These are phyloP conservation scores for Marasmius oreades DNA, from an alignment of 1,284 basidiomycete species.

Conservation along the genomic window DNA sequence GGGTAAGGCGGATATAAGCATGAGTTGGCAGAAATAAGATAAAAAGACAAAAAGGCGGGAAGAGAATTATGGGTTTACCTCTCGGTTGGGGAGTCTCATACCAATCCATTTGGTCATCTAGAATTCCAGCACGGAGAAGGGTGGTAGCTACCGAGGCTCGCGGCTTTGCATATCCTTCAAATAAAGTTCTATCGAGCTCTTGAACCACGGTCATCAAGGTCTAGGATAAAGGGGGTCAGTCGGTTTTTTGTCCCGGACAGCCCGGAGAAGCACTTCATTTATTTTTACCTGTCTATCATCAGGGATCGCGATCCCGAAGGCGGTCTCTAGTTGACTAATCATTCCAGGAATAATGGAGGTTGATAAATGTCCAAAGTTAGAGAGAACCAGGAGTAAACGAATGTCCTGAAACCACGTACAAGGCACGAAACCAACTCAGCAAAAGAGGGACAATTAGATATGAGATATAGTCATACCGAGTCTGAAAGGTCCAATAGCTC, in stretches of 20 bases:
- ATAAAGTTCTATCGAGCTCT: constrained; percentile 84
- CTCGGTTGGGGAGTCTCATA: constrained; percentile 84
- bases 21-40: background rate
- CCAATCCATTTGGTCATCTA: constrained; percentile 86
- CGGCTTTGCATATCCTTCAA: constrained; percentile 83
- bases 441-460: background rate
- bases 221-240: constrained; percentile 36
- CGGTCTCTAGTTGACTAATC: constrained; percentile 76
- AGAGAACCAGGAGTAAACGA: constrained; percentile 85
- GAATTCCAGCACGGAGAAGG: constrained; percentile 77
- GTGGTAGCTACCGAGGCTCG: constrained; percentile 66
- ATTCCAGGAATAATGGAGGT: constrained; percentile 73
- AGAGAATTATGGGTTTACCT: constrained; percentile 43
- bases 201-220: constrained; percentile 76
- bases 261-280: constrained; percentile 5
- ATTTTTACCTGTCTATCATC: constrained; percentile 65
- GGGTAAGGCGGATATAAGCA: constrained; percentile 7
- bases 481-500: constrained; percentile 60
- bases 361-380: constrained; percentile 83
- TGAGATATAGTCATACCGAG: constrained; percentile 40
- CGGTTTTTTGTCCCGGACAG: constrained; percentile 1
- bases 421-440: background rate
- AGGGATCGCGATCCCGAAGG: constrained; percentile 73
- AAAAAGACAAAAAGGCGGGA: background rate
- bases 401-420: constrained; percentile 59